Evolutionary conservation across 495 filamentous ascomycete genomes (phyloP).

Genomic region (Bombardia bombarda): DNA sequence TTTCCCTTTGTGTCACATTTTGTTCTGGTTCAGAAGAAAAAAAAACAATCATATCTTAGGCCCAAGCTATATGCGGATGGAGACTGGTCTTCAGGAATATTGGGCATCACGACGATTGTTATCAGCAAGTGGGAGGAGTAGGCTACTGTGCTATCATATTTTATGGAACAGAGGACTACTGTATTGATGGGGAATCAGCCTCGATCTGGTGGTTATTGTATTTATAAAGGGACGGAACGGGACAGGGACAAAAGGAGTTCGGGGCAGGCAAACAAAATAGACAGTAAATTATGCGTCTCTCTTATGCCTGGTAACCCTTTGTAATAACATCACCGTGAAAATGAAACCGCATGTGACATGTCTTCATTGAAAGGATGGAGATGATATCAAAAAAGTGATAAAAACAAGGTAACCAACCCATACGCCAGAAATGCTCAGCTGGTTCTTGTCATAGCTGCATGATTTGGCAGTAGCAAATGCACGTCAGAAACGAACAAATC

Average conservation of each 20-base stretch:
- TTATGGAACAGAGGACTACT: slow-evolving; percentile 7
- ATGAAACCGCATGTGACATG: too few relatives aligned
- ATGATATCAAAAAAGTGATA: too few relatives aligned
- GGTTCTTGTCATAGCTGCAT: too few relatives aligned
- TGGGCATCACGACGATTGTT: slow-evolving; percentile 8
- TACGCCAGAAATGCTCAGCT: too few relatives aligned
- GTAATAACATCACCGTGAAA: too few relatives aligned
- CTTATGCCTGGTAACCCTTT: too few relatives aligned
- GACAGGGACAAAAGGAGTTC: neutral
- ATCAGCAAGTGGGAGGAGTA: neutral
- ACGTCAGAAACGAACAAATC: too few relatives aligned
- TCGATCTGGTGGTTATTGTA: neutral
- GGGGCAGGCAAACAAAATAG: neutral
- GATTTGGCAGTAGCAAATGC: too few relatives aligned
- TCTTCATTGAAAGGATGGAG: too few relatives aligned
- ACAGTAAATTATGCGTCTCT: neutral
- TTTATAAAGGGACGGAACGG: neutral
- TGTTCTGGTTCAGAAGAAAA: slow-evolving; percentile 2
- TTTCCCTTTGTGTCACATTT: slow-evolving; percentile 1
- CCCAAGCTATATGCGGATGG: slow-evolving; percentile 1
- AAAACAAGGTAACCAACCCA: too few relatives aligned
- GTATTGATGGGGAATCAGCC: slow-evolving; percentile 1
- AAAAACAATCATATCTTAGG: slow-evolving; percentile 2
- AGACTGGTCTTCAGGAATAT: slow-evolving; percentile 5
- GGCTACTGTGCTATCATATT: slow-evolving; percentile 7